Conservation (phyloP, 495 filamentous ascomycete genomes). For the Usnea hakonensis region DNA sequence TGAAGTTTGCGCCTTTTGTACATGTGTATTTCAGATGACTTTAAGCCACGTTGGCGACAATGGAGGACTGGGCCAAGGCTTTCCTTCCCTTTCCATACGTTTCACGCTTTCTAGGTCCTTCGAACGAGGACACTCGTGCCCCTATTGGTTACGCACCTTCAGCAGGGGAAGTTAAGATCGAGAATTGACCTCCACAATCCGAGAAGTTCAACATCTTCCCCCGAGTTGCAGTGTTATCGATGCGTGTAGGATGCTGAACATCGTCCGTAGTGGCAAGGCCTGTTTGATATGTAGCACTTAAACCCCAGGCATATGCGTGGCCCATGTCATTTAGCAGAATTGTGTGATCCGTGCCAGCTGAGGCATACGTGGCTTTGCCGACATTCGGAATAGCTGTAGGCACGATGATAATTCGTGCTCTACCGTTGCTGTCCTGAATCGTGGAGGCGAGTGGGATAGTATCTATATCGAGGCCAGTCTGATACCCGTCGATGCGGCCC, state of each 20-base stretch:
- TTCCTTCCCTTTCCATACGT: neutral
- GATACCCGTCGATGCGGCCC: conserved; percentile 53
- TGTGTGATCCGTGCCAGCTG: conserved; percentile 49
- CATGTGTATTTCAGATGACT: neutral
- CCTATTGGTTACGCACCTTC: neutral
- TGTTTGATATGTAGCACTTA: conserved; percentile 56
- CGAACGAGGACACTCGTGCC: neutral
- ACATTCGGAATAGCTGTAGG: conserved; percentile 46
- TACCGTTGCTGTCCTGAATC: conserved; percentile 41
- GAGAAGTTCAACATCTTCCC: conserved; percentile 50
- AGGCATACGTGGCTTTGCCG: conserved; percentile 36
- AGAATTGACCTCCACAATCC: conserved; percentile 57
- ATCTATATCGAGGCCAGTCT: conserved; percentile 48
- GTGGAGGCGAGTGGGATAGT: conserved; percentile 38
- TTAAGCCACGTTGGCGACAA: neutral
- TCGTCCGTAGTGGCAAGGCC: conserved; percentile 51
- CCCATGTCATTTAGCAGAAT: conserved; percentile 51
- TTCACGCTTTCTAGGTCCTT: too few relatives aligned
- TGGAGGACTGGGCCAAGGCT: neutral
- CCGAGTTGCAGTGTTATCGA: conserved; percentile 53
- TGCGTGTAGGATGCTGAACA: conserved; percentile 47
- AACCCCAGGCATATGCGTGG: conserved; percentile 55
- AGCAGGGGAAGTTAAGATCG: conserved; percentile 29
- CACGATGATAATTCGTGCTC: conserved; percentile 47
- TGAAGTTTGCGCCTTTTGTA: neutral